phyloP scores from a whole-genome alignment of 768 basidiomycete genomes.

The Erythrobasidium yunnanense region DNA sequence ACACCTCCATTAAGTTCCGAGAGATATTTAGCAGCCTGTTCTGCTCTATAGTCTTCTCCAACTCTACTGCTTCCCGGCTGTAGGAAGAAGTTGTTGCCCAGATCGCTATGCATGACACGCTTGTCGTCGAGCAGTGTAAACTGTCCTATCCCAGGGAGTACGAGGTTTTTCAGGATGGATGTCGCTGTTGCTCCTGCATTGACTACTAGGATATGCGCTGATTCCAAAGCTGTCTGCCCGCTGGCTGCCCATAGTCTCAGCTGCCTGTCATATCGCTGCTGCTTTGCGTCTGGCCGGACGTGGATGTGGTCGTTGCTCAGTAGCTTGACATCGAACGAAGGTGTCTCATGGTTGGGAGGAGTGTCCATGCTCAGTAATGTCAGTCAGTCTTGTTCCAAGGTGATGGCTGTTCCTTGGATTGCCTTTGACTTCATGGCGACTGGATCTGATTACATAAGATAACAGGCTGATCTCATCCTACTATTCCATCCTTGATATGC shows the following conservation, averaged over 20 bases:
- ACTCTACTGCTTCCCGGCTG: constrained; percentile 54
- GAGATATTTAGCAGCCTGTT: constrained; percentile 65
- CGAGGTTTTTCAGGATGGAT: constrained; percentile 86
- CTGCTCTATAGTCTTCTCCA: constrained; percentile 61
- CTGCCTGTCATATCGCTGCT: constrained; percentile 87
- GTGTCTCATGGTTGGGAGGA: constrained; percentile 16
- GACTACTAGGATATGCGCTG: constrained; percentile 67
- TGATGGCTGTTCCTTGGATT: too few species aligned
- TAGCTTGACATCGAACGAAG: constrained; percentile 2
- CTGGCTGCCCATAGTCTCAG: constrained; percentile 89
- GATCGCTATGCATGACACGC: constrained; percentile 58
- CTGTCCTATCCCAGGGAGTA: constrained; percentile 88
- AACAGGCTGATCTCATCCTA: too few species aligned
- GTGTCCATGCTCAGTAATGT: constrained; percentile 23
- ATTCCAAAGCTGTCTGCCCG: constrained; percentile 80
- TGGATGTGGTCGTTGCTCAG: too few species aligned
- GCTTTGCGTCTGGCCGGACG: constrained; percentile 47
- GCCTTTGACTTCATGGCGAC: too few species aligned
- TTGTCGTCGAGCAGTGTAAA: constrained; percentile 76
- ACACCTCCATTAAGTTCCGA: constrained; percentile 81
- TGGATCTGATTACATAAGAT: too few species aligned
- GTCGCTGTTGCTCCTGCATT: constrained; percentile 73
- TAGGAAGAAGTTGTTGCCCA: constrained; percentile 95
- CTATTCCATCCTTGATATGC: too few species aligned
- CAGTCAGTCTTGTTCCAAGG: too few species aligned